phyloP scores from a whole-genome alignment of 345 rosid species.

The Reutealis trisperma region DNA sequence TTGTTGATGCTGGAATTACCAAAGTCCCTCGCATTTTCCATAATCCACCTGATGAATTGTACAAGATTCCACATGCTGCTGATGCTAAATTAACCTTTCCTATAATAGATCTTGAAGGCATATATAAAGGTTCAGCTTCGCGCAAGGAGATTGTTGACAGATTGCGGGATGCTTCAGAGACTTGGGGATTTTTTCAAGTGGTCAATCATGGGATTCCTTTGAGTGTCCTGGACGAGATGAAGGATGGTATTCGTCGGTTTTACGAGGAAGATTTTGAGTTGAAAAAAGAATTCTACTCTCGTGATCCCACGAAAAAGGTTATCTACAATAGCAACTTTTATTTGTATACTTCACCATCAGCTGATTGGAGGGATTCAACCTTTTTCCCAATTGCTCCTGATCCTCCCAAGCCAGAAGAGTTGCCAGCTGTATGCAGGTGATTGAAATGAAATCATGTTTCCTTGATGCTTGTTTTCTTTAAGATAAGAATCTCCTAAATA shows the following conservation, averaged over 20 bases:
- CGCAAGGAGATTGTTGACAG: constrained; percentile 19
- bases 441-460: background rate
- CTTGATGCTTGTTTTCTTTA: background rate
- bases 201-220: constrained; percentile 43
- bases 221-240: constrained; percentile 27
- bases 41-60: background rate
- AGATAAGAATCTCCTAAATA: background rate
- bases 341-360: constrained; percentile 26
- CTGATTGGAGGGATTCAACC: constrained; percentile 49
- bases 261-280: constrained; percentile 38
- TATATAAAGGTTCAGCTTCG: background rate
- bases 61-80: background rate
- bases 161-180: constrained; percentile 36
- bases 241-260: constrained; percentile 38
- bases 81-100: constrained; percentile 27
- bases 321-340: constrained; percentile 39
- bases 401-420: constrained; percentile 35
- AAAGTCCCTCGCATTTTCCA: constrained; percentile 40
- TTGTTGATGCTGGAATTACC: constrained; percentile 36
- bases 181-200: constrained; percentile 52
- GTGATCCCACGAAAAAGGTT: constrained; percentile 31
- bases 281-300: constrained; percentile 32
- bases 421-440: constrained; percentile 46
- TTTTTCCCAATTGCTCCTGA: constrained; percentile 33
- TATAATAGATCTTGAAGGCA: constrained; percentile 34